Base-by-base conservation (phyloP, 106 monocot genomes). In the Triglochin maritima region DNA sequence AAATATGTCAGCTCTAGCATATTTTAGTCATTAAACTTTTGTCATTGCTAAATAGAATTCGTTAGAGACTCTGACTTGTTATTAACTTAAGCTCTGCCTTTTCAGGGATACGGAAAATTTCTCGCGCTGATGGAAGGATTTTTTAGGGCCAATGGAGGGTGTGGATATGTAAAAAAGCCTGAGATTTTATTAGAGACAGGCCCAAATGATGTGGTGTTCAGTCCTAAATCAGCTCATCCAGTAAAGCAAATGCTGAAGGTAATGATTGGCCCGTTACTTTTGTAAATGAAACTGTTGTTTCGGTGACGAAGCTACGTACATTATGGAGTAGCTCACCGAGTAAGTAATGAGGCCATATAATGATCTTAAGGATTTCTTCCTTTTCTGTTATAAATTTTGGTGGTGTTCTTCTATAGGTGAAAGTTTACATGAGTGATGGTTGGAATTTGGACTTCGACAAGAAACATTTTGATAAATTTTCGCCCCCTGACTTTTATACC, bases 161-260 rank as follows among this genome's bases (percentile, higher is more conserved):
- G 88, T 45, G 88, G 88, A 16, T 88, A 74, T 45, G 88, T 88
- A 0, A 88, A 82, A 59, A 88, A 88, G 52, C 88, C 88, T n/a
- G 68, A 82, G 14, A 70, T 84, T 62, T 65, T 88, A 45, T 45
- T 84, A 13, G 55, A 81, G 10, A 47, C 44, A 4, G 66, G 73
- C 44, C 55, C 47, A 44, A 56, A 67, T 17, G 51, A 50, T 11
- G 45, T 49, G 5, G 68, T 76, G 12, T 88, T 84, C 53, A 57
- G 84, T 61, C 88, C 84, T 49, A 71, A 64, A 47, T 58, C 64
- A 10, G 44, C 12, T 44, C 47, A 77, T 3, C 79, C 65, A 14
- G 49, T 75, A 0, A 80, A 72, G 71, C 74, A 49, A 63, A 82
- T 53, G 55, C 59, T 87, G 59, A 84, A 84, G 80, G 87, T 73